A percentile compares a stretch with the other conserved stretches of the same genome.
Evolutionary conservation across 2,329 filamentous ascomycete genomes (phyloP).

Genomic region (Cladosporium velox): DNA sequence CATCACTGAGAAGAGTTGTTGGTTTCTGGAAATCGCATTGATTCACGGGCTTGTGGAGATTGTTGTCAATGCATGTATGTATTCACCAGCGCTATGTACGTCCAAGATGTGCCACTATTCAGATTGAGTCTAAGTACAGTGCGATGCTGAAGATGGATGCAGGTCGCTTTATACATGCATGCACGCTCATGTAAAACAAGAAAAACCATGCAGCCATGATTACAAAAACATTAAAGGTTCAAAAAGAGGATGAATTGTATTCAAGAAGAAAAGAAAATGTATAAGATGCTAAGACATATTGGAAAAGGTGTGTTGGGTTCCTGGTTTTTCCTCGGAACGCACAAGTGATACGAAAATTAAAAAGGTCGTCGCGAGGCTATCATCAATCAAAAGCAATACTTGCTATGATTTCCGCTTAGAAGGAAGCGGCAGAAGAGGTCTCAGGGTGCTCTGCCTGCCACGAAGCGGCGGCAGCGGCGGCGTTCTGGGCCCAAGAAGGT

Average conservation of each 20-base stretch:
- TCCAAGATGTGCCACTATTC: background rate
- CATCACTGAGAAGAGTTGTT: no score
- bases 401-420: background rate
- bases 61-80: background rate
- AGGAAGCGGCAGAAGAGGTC: background rate
- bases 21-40: no score
- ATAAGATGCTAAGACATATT: background rate
- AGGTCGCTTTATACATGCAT: background rate
- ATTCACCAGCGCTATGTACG: background rate
- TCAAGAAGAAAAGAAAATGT: background rate
- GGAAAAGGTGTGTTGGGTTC: background rate
- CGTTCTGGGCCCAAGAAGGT: slow-evolving; percentile 11
- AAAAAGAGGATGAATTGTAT: background rate
- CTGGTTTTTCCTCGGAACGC: background rate
- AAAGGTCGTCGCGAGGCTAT: background rate
- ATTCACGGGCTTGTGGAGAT: background rate
- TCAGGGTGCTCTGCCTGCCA: slow-evolving; percentile 14
- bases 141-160: background rate
- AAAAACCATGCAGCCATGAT: background rate
- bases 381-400: background rate
- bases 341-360: background rate
- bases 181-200: background rate
- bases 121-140: background rate
- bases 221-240: background rate
- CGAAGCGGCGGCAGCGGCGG: slow-evolving; percentile 8